Evolutionary conservation across 2,329 filamentous ascomycete species (phyloP).

Genomic region (Fonsecaea pugnacius): DNA sequence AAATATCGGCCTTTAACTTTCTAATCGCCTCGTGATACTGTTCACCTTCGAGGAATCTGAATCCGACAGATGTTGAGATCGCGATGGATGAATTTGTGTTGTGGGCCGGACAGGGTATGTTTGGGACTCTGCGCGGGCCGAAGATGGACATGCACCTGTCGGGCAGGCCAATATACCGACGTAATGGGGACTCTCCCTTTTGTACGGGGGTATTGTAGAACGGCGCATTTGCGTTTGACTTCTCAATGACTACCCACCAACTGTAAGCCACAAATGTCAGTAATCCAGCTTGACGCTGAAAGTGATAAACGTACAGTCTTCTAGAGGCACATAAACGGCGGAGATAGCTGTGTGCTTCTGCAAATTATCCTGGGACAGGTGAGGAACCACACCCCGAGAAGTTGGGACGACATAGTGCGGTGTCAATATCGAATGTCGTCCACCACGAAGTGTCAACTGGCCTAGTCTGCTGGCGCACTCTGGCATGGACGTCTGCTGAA

Average conservation of each 20-base stretch:
- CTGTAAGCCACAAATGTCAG: constrained; percentile 47
- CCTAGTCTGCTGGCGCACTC: constrained; percentile 67
- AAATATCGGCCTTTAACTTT: constrained; percentile 76
- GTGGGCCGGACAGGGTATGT: constrained; percentile 69
- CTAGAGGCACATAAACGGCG: constrained; percentile 79
- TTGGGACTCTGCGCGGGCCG: constrained; percentile 75
- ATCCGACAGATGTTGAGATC: constrained; percentile 85
- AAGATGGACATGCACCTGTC: constrained; percentile 70
- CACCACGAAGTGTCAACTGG: constrained; percentile 63
- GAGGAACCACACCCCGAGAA: constrained; percentile 82
- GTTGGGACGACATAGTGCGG: constrained; percentile 80
- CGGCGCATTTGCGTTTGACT: constrained; percentile 52
- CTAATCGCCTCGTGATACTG: constrained; percentile 70
- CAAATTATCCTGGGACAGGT: constrained; percentile 85
- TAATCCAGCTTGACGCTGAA: constrained; percentile 27
- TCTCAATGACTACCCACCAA: constrained; percentile 64
- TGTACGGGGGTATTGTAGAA: constrained; percentile 56
- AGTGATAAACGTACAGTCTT: constrained; percentile 75
- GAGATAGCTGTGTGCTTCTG: constrained; percentile 65
- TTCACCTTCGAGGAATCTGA: constrained; percentile 69
- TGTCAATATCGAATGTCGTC: constrained; percentile 73
- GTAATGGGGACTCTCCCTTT: constrained; percentile 62
- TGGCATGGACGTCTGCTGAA: constrained; percentile 43
- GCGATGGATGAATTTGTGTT: constrained; percentile 74
- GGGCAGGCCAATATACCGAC: constrained; percentile 76